Percentiles rank a stretch among this genome's conserved stretches.
Evolutionary conservation across 352 stramenopile genomes (phyloP).

Genomic region (Pseudoperonospora humuli): DNA sequence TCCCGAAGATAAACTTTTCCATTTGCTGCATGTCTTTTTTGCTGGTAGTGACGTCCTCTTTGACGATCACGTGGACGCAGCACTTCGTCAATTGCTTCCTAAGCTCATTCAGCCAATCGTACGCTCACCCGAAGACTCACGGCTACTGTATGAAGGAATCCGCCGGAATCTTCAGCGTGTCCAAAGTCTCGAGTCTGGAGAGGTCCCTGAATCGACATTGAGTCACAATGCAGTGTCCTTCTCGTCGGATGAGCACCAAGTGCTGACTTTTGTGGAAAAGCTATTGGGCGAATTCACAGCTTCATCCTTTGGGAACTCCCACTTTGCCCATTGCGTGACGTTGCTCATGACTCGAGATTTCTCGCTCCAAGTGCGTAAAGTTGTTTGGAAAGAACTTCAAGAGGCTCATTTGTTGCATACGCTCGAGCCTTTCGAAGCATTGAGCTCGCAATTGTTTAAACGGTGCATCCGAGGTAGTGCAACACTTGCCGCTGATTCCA

Average conservation of each 20-base stretch:
- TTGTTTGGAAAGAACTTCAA: constrained; percentile 65
- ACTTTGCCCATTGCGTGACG: constrained; percentile 59
- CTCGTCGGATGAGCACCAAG: constrained; percentile 40
- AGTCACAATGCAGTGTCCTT: constrained; percentile 20
- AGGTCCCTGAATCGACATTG: neutral
- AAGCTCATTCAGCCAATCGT: constrained; percentile 39
- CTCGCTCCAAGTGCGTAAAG: constrained; percentile 42
- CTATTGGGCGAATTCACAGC: constrained; percentile 61
- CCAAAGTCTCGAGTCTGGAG: constrained; percentile 32
- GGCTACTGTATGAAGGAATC: constrained; percentile 38
- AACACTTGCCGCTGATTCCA: constrained; percentile 24
- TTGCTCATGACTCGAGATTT: constrained; percentile 56
- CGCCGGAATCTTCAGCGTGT: constrained; percentile 42
- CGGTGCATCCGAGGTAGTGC: constrained; percentile 26
- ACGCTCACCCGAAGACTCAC: constrained; percentile 10
- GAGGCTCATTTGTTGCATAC: constrained; percentile 42
- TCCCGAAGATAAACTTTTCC: constrained; percentile 67
- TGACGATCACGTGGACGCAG: constrained; percentile 50
- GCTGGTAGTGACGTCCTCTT: constrained; percentile 63
- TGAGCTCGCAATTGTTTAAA: constrained; percentile 18
- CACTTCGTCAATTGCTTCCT: constrained; percentile 37
- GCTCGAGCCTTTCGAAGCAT: constrained; percentile 34
- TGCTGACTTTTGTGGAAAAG: constrained; percentile 60
- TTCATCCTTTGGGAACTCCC: constrained; percentile 53
- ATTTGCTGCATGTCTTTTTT: constrained; percentile 69